phyloP scores from a whole-genome alignment of 805 yeast species.

The Candida koratica region DNA sequence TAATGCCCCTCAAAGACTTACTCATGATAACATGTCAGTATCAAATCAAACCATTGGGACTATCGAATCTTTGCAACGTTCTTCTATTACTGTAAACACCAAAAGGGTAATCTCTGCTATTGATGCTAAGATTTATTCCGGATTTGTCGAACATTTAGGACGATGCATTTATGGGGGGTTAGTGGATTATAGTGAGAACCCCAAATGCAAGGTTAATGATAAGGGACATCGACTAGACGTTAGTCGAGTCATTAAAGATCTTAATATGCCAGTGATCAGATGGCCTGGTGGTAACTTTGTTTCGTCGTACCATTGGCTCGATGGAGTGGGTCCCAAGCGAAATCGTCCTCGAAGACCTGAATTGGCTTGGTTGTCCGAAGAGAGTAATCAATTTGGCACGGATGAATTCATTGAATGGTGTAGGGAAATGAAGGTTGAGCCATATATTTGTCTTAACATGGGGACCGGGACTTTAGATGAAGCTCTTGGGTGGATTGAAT shows the following conservation, averaged over 20 bases:
- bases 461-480: conserved; percentile 35
- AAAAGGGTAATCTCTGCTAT: conserved; percentile 21
- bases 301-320: conserved; percentile 31
- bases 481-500: conserved; percentile 33
- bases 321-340: conserved; percentile 30
- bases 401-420: conserved; percentile 36
- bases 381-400: conserved; percentile 29
- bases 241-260: conserved; percentile 24
- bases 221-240: conserved; percentile 28
- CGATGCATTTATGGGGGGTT: conserved; percentile 35
- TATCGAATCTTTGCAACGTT: conserved; percentile 10
- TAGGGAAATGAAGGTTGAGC: conserved; percentile 24
- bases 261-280: conserved; percentile 30
- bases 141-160: conserved; percentile 34
- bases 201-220: conserved; percentile 17
- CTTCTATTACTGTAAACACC: conserved; percentile 26
- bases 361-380: conserved; percentile 32
- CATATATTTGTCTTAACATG: conserved; percentile 32
- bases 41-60: conserved; percentile 17
- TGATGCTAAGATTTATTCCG: conserved; percentile 27
- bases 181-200: conserved; percentile 22
- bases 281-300: conserved; percentile 38
- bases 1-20: conserved; percentile 1
- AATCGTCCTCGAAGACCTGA: conserved; percentile 29
- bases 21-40: conserved; percentile 14